Conservation (phyloP, 345 rosid genomes). For the Iberis pinnata region DNA sequence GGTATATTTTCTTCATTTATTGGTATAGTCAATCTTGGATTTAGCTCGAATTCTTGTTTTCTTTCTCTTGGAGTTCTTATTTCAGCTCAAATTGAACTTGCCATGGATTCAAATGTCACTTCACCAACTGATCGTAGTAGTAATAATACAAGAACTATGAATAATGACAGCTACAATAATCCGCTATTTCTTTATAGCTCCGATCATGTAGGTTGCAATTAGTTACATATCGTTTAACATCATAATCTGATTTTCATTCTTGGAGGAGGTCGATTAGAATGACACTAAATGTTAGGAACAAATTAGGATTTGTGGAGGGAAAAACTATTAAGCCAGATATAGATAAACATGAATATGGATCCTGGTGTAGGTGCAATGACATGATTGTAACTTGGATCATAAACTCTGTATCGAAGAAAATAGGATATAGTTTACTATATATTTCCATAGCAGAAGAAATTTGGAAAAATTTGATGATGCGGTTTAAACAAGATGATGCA, state of each 20-base stretch:
- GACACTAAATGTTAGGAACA: not conserved
- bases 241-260: not conserved
- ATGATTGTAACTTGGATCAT: not conserved
- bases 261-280: not conserved
- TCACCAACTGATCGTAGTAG: too few relatives aligned
- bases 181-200: too few relatives aligned
- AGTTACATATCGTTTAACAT: not conserved
- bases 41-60: too few relatives aligned
- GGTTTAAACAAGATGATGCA: not conserved
- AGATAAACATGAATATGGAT: not conserved
- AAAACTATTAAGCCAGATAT: not conserved
- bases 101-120: too few relatives aligned
- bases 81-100: too few relatives aligned
- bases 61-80: too few relatives aligned
- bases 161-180: too few relatives aligned
- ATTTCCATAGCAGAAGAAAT: not conserved
- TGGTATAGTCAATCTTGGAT: too few relatives aligned
- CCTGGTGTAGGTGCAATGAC: not conserved
- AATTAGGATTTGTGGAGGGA: not conserved
- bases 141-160: too few relatives aligned
- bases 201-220: not conserved
- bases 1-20: too few relatives aligned
- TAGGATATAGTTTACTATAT: not conserved
- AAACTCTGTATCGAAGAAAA: not conserved
- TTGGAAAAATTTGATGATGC: not conserved